Conservation (phyloP, 164 flowering plant species). For the Umbellularia californica region DNA sequence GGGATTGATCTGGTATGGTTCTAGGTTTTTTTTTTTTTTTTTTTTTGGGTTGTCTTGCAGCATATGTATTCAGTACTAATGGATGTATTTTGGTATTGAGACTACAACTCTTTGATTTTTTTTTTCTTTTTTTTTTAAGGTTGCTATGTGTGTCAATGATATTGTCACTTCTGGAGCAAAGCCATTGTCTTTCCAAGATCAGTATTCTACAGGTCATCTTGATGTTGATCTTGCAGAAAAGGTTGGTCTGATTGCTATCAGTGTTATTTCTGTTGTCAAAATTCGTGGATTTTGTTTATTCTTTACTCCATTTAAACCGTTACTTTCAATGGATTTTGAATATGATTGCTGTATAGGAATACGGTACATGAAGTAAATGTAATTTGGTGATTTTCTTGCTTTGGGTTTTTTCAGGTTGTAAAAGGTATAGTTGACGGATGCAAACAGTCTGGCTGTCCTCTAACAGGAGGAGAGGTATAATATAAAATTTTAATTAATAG, state of each 20-base stretch:
- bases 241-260: slow-evolving; percentile 30
- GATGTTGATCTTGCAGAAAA: slow-evolving; percentile 98
- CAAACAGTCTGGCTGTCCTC: slow-evolving; percentile 72
- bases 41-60: too few relatives aligned
- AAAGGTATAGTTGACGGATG: slow-evolving; percentile 97
- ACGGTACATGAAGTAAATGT: background rate
- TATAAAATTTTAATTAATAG: background rate
- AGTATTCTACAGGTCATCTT: slow-evolving; percentile 89
- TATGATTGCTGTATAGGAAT: too few relatives aligned
- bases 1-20: slow-evolving; percentile 88
- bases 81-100: background rate
- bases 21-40: background rate
- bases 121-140: too few relatives aligned
- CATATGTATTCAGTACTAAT: background rate
- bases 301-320: background rate
- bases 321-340: background rate
- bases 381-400: slow-evolving; percentile 1
- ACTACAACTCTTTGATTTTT: background rate
- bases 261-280: background rate
- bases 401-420: slow-evolving; percentile 56
- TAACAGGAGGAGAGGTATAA: slow-evolving; percentile 93
- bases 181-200: slow-evolving; percentile 92
- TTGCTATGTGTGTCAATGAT: slow-evolving; percentile 98
- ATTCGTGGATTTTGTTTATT: background rate
- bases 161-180: slow-evolving; percentile 96